Percentiles rank a stretch among this genome's conserved stretches.
These are phyloP conservation scores for Ganoderma lucidum DNA, from an alignment of 1,284 basidiomycete genomes.

Conservation along the genomic window DNA sequence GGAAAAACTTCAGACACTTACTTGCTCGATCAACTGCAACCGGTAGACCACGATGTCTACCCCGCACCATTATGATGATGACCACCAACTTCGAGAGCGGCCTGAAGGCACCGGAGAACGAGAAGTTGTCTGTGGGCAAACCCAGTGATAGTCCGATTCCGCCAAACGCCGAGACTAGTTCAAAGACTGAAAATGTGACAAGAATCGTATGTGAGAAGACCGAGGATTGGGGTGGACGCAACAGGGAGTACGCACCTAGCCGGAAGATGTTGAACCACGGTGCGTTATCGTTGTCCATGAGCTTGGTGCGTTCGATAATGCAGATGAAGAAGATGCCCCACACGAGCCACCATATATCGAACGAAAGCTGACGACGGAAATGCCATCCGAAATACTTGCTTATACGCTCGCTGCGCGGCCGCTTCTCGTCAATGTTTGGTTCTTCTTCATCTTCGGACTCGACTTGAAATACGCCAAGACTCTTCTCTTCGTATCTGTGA, in stretches of 20 bases:
- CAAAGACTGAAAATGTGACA: conserved; percentile 47
- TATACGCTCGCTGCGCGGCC: conserved; percentile 54
- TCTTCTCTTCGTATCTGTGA: conserved; percentile 69
- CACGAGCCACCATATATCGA: conserved; percentile 69
- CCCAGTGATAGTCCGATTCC: conserved; percentile 67
- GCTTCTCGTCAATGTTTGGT: conserved; percentile 48
- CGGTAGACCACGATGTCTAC: conserved; percentile 61
- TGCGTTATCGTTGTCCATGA: conserved; percentile 59
- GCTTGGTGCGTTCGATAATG: conserved; percentile 68
- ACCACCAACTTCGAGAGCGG: conserved; percentile 67
- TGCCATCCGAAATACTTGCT: conserved; percentile 69
- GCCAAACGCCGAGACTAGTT: conserved; percentile 67
- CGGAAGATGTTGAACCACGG: conserved; percentile 74
- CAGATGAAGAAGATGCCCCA: conserved; percentile 71
- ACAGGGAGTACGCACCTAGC: conserved; percentile 28
- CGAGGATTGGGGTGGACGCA: neutral
- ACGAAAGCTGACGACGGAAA: conserved; percentile 71
- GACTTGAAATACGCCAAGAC: conserved; percentile 69
- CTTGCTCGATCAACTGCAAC: conserved; percentile 59
- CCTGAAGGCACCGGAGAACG: conserved; percentile 58
- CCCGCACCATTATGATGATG: conserved; percentile 66
- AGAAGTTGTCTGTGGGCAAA: conserved; percentile 50
- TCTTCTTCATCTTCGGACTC: conserved; percentile 51
- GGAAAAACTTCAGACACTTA: conserved; percentile 22
- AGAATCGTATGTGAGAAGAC: neutral